Base-by-base conservation (phyloP, 257 asterid species). In the Coffea canephora region DNA sequence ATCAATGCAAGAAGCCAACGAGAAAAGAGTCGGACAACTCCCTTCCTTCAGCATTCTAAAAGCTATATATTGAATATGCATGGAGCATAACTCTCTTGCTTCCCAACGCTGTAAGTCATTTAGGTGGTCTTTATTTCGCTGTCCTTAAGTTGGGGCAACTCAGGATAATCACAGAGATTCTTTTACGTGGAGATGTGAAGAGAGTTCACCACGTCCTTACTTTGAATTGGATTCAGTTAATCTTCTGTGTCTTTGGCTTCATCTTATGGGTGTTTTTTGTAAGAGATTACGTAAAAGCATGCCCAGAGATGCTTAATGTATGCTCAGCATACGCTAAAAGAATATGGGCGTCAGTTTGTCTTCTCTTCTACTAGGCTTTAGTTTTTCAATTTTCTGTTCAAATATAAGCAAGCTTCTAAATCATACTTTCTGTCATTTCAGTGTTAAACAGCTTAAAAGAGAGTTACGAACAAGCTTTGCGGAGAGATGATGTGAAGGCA, bases 391-490 rank as follows among this genome's bases (percentile, higher is more conserved):
- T 10, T 36, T 34, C 25, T 16, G 19, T 18, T 65, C 15, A 10
- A 46, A 25, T 19, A 49, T 61, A 55, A 46, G 48, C 55, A 65
- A 69, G 34, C 23, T 1, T 69, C 27, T 85, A 77, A 57, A 39
- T 31, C 71, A 3, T 45, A 41, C 62, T 1, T 78, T 39, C 74
- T 48, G 4, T 80, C 21, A 69, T 76, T 83, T 46, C 81, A 96
- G 99, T 96, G 75, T 83, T 96, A 81, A 46, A 88, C 92, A 94
- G 99, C 94, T 91, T 96, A 77, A 94, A 96, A 77, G 96, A 91
- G 78, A 85, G 86, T 52, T 89, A 89, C 74, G 98, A 92, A 75
- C 88, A 87, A 79, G 99, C 97, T 57, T 81, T 92, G 86, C 79
- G 88, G 73, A 88, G 96, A 75, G 90, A 92, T 81, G 99, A 94